Evolutionary conservation across 1,284 basidiomycete genomes (phyloP).

Genomic region (Phylloboletellus chloephorus): DNA sequence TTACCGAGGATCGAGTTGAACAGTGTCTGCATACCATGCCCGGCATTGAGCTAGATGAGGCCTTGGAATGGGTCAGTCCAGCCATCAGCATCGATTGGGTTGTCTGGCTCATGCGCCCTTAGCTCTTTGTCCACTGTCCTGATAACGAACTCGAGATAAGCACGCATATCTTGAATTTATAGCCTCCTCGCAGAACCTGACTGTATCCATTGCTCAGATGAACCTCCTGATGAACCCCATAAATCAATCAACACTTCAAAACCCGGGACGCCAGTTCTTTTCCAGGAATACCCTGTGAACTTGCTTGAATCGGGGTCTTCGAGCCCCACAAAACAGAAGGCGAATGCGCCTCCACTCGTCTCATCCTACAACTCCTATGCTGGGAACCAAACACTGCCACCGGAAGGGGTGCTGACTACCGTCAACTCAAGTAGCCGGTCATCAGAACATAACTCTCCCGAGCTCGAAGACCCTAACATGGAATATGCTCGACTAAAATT

Average conservation of each 20-base stretch:
- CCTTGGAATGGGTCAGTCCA: slow-evolving; percentile 80
- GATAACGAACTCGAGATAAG: slow-evolving; percentile 55
- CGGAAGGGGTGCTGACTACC: slow-evolving; percentile 12
- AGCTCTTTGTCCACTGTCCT: slow-evolving; percentile 69
- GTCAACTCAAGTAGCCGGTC: slow-evolving; percentile 14
- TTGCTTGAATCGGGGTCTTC: slow-evolving; percentile 2
- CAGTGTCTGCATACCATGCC: slow-evolving; percentile 61
- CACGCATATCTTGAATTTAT: slow-evolving; percentile 13
- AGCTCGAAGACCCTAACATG: slow-evolving; percentile 53
- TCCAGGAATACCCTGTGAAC: slow-evolving; percentile 4
- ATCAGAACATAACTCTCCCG: slow-evolving; percentile 31
- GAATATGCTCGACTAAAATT: slow-evolving; percentile 61
- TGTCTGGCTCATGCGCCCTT: slow-evolving; percentile 14
- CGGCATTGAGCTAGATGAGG: slow-evolving; percentile 81
- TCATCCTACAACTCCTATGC: slow-evolving; percentile 22
- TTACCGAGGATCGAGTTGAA: slow-evolving; percentile 63
- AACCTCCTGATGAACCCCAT: slow-evolving; percentile 4
- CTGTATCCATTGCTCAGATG: slow-evolving; percentile 9
- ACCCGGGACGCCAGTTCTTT: not conserved
- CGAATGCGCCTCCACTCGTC: slow-evolving; percentile 37
- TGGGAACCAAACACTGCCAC: slow-evolving; percentile 17
- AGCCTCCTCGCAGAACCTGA: slow-evolving; percentile 5
- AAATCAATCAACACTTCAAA: slow-evolving; percentile 7
- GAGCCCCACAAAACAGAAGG: slow-evolving; percentile 28
- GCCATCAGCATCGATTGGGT: not conserved